Evolutionary conservation across 768 basidiomycete species (phyloP).

Genomic region (Megacollybia marginata): DNA sequence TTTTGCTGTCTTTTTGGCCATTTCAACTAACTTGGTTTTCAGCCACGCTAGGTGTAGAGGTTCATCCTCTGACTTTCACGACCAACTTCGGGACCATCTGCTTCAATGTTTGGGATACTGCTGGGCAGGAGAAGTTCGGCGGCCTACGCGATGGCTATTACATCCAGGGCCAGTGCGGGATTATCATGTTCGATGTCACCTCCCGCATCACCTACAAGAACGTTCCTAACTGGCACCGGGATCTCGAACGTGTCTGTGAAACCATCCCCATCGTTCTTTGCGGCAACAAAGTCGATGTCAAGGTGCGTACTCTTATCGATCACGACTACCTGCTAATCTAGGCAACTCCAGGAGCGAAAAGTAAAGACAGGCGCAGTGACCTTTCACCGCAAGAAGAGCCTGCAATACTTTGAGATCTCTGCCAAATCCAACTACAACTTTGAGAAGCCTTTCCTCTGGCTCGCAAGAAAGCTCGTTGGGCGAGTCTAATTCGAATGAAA

Average conservation of each 20-base stretch:
- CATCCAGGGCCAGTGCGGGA: constrained; percentile 97
- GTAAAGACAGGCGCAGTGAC: constrained; percentile 98
- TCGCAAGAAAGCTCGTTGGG: constrained; percentile 97
- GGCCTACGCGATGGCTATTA: constrained; percentile 96
- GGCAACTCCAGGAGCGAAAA: constrained; percentile 80
- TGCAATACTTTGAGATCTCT: constrained; percentile 99
- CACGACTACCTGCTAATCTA: constrained; percentile 2
- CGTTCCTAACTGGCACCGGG: constrained; percentile 99
- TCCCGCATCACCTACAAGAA: constrained; percentile 99
- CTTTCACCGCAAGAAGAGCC: constrained; percentile 99
- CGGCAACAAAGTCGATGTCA: constrained; percentile 99
- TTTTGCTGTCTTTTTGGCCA: no score
- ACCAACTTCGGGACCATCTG: constrained; percentile 99
- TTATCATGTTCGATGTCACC: constrained; percentile 99
- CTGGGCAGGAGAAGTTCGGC: constrained; percentile 99
- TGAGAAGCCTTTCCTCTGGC: constrained; percentile 99
- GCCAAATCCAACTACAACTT: constrained; percentile 99
- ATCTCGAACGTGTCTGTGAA: constrained; percentile 99
- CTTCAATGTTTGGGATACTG: constrained; percentile 99
- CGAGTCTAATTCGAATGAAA: constrained; percentile 29
- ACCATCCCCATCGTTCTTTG: constrained; percentile 99
- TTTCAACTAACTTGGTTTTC: constrained; percentile 12
- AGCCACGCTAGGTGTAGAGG: constrained; percentile 99
- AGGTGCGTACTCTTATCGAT: constrained; percentile 44
- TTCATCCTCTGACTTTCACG: constrained; percentile 90